phyloP scores from a whole-genome alignment of 805 yeast genomes.

The Scheffersomyces spartinae region DNA sequence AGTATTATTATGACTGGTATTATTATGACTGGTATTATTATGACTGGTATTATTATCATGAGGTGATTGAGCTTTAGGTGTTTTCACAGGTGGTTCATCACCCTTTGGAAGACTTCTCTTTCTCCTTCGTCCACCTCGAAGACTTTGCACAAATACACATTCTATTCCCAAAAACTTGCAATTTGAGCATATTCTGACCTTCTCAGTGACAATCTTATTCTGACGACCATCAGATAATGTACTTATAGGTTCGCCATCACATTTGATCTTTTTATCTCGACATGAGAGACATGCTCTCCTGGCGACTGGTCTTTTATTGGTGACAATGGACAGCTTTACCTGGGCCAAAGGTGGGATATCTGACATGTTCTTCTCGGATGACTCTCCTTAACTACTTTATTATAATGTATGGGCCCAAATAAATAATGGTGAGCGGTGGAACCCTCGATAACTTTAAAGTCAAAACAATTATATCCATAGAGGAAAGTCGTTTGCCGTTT shows the following conservation, averaged over 20 bases:
- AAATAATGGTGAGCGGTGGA: too few species aligned
- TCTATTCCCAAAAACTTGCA: slow-evolving; percentile 33
- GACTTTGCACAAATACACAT: slow-evolving; percentile 46
- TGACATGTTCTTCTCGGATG: too few species aligned
- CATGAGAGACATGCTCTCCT: slow-evolving; percentile 53
- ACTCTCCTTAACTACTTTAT: too few species aligned
- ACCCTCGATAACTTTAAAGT: too few species aligned
- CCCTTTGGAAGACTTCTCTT: slow-evolving; percentile 7
- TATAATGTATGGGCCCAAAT: too few species aligned
- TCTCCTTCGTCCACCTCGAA: slow-evolving; percentile 45
- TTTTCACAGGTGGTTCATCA: slow-evolving; percentile 1
- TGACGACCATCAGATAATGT: slow-evolving; percentile 9
- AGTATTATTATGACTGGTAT: background rate
- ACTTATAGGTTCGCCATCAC: slow-evolving; percentile 44
- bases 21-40: background rate
- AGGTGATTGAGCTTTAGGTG: slow-evolving; percentile 1
- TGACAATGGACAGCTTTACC: too few species aligned
- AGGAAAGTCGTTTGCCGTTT: too few species aligned
- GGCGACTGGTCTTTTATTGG: slow-evolving; percentile 42
- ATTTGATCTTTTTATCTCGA: slow-evolving; percentile 53
- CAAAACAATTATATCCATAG: too few species aligned
- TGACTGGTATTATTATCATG: background rate
- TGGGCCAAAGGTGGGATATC: too few species aligned
- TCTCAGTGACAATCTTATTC: slow-evolving; percentile 11
- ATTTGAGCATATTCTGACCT: slow-evolving; percentile 32